Conservation (phyloP, 2,329 filamentous ascomycete genomes). For the Apiospora kogelbergensis region DNA sequence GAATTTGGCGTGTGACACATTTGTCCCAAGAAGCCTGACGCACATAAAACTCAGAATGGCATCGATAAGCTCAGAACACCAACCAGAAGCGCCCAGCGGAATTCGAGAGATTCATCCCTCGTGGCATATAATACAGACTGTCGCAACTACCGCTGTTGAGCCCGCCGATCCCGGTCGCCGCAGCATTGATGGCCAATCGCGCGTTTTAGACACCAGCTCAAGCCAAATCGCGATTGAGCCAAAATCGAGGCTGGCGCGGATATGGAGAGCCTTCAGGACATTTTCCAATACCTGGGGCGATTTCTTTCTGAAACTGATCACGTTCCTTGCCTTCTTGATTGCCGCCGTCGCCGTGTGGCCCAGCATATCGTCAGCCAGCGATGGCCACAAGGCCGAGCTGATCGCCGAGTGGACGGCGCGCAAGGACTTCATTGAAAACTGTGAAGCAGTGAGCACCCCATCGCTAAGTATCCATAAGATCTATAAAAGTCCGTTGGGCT, state of each 20-base stretch:
- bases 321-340: not conserved
- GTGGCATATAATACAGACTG: too few species aligned
- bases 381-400: not conserved
- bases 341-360: not conserved
- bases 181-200: not conserved
- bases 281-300: not conserved
- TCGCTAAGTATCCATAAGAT: too few species aligned
- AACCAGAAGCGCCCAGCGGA: too few species aligned
- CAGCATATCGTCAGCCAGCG: not conserved
- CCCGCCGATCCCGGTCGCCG: not conserved
- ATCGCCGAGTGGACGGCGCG: not conserved
- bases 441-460: not conserved
- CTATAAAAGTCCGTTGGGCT: too few species aligned
- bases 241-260: too few species aligned
- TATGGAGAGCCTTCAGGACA: not conserved
- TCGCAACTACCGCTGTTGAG: too few species aligned
- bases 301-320: not conserved
- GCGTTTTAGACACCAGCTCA: not conserved
- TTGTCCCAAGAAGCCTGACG: too few species aligned
- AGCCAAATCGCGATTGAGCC: accelerated
- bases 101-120: too few species aligned
- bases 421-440: not conserved
- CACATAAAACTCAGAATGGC: too few species aligned
- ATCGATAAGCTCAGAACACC: too few species aligned
- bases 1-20: too few species aligned